Evolutionary conservation across 2,329 filamentous ascomycete genomes (phyloP).

Genomic region (Westerdykella ornata): DNA sequence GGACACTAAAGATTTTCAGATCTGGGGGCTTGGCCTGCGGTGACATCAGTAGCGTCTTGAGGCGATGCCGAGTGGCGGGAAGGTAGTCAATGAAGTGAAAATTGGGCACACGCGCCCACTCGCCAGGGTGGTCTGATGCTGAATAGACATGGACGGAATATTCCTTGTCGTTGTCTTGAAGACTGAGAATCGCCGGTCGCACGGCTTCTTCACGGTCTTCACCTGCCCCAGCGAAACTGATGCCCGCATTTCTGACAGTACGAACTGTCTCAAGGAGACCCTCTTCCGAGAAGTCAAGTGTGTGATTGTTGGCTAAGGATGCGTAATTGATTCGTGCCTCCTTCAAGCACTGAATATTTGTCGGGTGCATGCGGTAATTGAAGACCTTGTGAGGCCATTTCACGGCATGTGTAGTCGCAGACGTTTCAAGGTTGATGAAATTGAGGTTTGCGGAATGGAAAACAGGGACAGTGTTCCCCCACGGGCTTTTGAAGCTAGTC

Average conservation of each 20-base stretch:
- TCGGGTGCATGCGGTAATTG: slow-evolving; percentile 39
- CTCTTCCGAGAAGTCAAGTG: slow-evolving; percentile 32
- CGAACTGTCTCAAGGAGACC: slow-evolving; percentile 34
- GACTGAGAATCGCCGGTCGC: slow-evolving; percentile 22
- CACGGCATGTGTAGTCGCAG: slow-evolving; percentile 26
- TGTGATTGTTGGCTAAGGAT: slow-evolving; percentile 38
- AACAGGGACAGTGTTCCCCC: slow-evolving; percentile 32
- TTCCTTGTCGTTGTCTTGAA: slow-evolving; percentile 8
- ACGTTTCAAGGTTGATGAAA: slow-evolving; percentile 39
- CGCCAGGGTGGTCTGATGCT: slow-evolving; percentile 34
- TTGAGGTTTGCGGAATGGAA: slow-evolving; percentile 30
- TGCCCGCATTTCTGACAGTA: slow-evolving; percentile 17
- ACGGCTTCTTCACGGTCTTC: slow-evolving; percentile 23
- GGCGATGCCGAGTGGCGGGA: slow-evolving; percentile 10
- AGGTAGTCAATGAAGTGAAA: slow-evolving; percentile 38
- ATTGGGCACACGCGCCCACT: slow-evolving; percentile 28
- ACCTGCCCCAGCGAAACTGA: slow-evolving; percentile 32
- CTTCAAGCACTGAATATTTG: slow-evolving; percentile 29
- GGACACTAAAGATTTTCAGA: slow-evolving; percentile 37
- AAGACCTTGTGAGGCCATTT: slow-evolving; percentile 38
- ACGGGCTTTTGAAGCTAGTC: slow-evolving; percentile 20
- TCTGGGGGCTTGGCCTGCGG: slow-evolving; percentile 6
- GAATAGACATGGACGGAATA: slow-evolving; percentile 31
- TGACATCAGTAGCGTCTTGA: slow-evolving; percentile 17
- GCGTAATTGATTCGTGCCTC: slow-evolving; percentile 32